Base-by-base conservation (phyloP, 2,329 filamentous ascomycete species). In the Diaporthe velutina region DNA sequence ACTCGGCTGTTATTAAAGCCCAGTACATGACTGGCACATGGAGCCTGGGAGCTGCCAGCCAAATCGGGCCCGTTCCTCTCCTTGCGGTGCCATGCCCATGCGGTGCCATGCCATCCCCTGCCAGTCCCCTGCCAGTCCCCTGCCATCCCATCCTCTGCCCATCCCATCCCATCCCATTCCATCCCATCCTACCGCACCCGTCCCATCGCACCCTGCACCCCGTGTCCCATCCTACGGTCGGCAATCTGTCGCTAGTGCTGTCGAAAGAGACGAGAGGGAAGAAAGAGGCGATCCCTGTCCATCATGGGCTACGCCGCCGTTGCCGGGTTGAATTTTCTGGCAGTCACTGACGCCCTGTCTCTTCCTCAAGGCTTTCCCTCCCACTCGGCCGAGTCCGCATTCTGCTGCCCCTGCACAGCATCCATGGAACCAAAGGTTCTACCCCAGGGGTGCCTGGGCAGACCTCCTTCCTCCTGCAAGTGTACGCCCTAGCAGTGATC, bases 241-340 rank as follows among this genome's bases (percentile, higher is more conserved):
- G 61, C 61, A 67, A 67, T 67, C 61, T 67, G 61, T 50, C 61
- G 40, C 61, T 67, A 50, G 45, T 17, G 45, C 42, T 67, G 61
- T 52, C 38, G 4, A 38, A 48, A 30, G 22, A 12, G 28, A 66
- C 60, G 10, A 35, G 28, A 66, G 42, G 25, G 28, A 15, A n/a
- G n/a, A 33, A 50, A 50, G 38, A 66, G 40, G 40, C 60, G 28
- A 50, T 42, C 28, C 28, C 33, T 52, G 50, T n/a, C n/a, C n/a
- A n/a, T n/a, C 45, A 52, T 52, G 48, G 50, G 52, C 52, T 25
- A 25, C 52, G 52, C 52, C 52, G 52, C 57, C n/a, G n/a, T n/a
- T 38, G 30, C 30, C 30, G 54, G 30, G 54, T 28, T 22, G 30
- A 7, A 35, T 13, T 33, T 33, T 58, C 33, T 58, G 30, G 55